phyloP scores from a whole-genome alignment of 208 protist species.

The Trypanosoma grayi region DNA sequence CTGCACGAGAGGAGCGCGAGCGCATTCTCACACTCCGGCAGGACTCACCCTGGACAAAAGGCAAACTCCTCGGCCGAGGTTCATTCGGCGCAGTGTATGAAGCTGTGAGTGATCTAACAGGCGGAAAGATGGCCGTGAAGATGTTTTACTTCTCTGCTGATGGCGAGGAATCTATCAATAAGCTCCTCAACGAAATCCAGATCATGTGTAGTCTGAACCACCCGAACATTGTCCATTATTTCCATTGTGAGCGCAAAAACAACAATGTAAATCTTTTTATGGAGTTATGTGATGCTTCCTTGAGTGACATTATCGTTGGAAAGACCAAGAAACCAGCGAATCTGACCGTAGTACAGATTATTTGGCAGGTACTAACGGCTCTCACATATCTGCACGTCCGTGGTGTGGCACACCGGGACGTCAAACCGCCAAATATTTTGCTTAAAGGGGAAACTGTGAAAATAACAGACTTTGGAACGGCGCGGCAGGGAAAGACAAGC shows the following conservation, averaged over 20 bases:
- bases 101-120: conserved; percentile 88
- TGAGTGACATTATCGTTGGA: conserved; percentile 75
- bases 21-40: conserved; percentile 86
- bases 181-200: conserved; percentile 86
- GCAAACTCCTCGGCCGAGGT: conserved; percentile 83
- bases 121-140: conserved; percentile 92
- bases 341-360: conserved; percentile 74
- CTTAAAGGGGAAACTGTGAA: conserved; percentile 91
- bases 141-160: conserved; percentile 87
- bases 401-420: conserved; percentile 97
- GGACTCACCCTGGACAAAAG: conserved; percentile 90
- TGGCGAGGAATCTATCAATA: conserved; percentile 69
- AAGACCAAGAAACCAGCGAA: conserved; percentile 47
- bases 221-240: conserved; percentile 92
- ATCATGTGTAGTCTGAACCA: conserved; percentile 93
- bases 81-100: conserved; percentile 89
- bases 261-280: conserved; percentile 90
- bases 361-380: conserved; percentile 94
- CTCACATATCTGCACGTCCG: conserved; percentile 97
- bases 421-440: conserved; percentile 98
- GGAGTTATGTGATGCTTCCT: conserved; percentile 87
- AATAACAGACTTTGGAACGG: conserved; percentile 97
- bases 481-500: conserved; percentile 56
- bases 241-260: conserved; percentile 87
- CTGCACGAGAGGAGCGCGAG: conserved; percentile 76